These are phyloP conservation scores for Pichia exigua DNA, from an alignment of 805 yeast species.

Conservation along the genomic window DNA sequence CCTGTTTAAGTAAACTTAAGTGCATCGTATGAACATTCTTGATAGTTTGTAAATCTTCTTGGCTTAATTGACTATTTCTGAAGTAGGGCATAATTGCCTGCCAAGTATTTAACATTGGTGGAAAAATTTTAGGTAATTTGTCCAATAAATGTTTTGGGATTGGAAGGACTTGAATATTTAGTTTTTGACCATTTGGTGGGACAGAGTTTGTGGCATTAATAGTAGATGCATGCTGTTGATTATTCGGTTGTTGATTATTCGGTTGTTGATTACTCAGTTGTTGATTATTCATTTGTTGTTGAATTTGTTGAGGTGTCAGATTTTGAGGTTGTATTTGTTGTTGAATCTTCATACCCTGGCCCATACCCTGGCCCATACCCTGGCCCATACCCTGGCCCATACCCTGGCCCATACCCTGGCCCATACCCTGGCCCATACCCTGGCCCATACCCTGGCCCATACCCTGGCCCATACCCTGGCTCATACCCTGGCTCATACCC, in stretches of 20 bases:
- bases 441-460: too few relatives aligned
- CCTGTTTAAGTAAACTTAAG: conserved; percentile 44
- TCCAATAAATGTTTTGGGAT: conserved; percentile 63
- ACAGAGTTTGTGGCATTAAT: not conserved
- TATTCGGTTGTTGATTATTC: too few relatives aligned
- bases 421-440: too few relatives aligned
- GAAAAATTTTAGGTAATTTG: conserved; percentile 61
- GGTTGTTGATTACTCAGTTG: conserved; percentile 16
- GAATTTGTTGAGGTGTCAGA: conserved; percentile 5
- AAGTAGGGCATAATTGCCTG: conserved; percentile 61
- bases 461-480: too few relatives aligned
- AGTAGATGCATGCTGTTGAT: not conserved
- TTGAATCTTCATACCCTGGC: not conserved
- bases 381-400: too few relatives aligned
- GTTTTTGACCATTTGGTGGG: conserved; percentile 9
- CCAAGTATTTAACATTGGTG: conserved; percentile 78
- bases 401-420: too few relatives aligned
- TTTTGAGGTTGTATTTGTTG: conserved; percentile 13
- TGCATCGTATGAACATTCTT: conserved; percentile 64
- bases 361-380: too few relatives aligned
- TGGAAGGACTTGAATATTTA: conserved; percentile 53
- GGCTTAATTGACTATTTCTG: conserved; percentile 46
- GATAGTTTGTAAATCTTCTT: conserved; percentile 48
- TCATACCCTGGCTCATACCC: not conserved
- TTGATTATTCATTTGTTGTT: not conserved